Base-by-base conservation (phyloP, 1,284 basidiomycete genomes). In the Singerocomus rubriflavus region DNA sequence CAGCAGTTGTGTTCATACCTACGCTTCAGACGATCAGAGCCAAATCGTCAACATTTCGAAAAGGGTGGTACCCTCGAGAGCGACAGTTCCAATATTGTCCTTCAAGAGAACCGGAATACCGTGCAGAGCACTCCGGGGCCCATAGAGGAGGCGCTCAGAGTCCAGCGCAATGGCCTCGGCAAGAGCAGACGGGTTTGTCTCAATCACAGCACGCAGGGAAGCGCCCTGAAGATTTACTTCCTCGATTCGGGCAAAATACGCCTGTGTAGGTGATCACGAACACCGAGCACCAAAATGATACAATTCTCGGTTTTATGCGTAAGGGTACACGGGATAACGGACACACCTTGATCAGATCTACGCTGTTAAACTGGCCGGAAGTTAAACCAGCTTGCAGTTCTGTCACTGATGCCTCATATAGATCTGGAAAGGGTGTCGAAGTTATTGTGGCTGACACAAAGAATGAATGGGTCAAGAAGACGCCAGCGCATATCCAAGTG, bases 91-190 rank as follows among this genome's bases (percentile, higher is more conserved):
- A 31, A 85, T 85, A 58, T 85, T 86, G 61, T 86, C 85, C 67
- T 89, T 89, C 48, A 89, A 58, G 3, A 88, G 66, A 37, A 88
- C 72, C 0, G 86, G 86, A 29, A 89, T 85, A 0, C 86, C 86
- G 58, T 88, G 85, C 36, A 89, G 64, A 1, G 66, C 58, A n/a
- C 84, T 74, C 10, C 83, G 72, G 7, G 71, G 69, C 1, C 81
- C 80, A 0, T 60, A 69, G 2, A 46, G 42, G 21, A 67, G 67
- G 3, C 85, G 72, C 58, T 87, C 84, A 1, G 57, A 55, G 53
- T 88, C 86, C 8, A 85, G 67, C 4, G 63, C 67, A 0, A 72
- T 74, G 10, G 82, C 82, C 60, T 82, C 72, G n/a, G 56, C 55
- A 10, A 85, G 62, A 2, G 84, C 85, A 13, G 72, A 76, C 0